Evolutionary conservation across 2,329 filamentous ascomycete genomes (phyloP), one percentile per base, ranked within the genome.

Genomic region (Xylariaceae sp.): DNA sequence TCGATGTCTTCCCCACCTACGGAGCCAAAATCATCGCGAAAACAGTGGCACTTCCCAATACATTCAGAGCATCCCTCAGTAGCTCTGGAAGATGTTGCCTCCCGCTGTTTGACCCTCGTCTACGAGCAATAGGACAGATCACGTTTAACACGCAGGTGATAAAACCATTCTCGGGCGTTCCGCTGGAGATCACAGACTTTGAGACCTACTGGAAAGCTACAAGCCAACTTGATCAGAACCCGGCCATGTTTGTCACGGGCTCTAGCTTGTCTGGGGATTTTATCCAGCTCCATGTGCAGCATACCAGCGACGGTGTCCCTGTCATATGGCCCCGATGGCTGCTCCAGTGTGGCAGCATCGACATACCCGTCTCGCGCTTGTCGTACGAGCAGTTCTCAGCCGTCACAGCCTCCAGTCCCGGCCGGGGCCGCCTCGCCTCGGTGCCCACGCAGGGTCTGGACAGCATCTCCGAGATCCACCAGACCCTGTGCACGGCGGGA

Each of bases 131-230:
- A 51, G 92, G 92, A 5, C 85, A 94, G 51, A 86, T 96, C 46
- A 87, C 79, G 43, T 98, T 98, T 66, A 84, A 85, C 44, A 94
- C 87, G 35, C 89, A 96, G 55, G 87, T 96, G 17, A 93, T 98
- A 57, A 95, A 94, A 53, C 92, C 92, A 0, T 98, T 96, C 63
- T 78, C 80, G 42, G 90, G 92, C 6, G 83, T 88, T 40, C 88
- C 92, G 3, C 68, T 98, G 15, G 92, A 98, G 58, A 95, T 98
- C 40, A 94, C 92, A 1, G 89, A 96, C 53, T 98, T 96, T 50
- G 92, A 94, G 43, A 96, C 92, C 0, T 98, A 98, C 60, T 98
- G 92, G 92, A 98, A 96, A 60, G 90, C 90, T 0, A 98, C 92
- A 1, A 94, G 88, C 51, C 88, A 94, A 48, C 74, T 92, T 30